Evolutionary conservation across 768 basidiomycete genomes (phyloP).

Genomic region (Boletus vinaceobasis): DNA sequence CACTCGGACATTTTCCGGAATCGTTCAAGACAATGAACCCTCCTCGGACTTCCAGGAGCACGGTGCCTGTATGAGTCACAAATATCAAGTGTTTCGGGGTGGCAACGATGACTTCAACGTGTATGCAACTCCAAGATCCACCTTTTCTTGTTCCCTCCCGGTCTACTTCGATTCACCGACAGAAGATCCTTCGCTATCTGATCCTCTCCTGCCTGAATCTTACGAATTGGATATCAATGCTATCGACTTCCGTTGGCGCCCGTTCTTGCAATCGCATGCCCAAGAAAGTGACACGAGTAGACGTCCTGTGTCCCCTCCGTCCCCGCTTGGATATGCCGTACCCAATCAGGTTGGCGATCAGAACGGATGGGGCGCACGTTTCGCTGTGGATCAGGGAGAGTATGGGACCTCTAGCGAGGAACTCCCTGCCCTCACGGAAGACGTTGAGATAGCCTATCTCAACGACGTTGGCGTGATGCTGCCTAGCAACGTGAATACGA

Average conservation of each 20-base stretch:
- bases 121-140: constrained; percentile 52
- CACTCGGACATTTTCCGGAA: constrained; percentile 2
- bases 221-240: constrained; percentile 38
- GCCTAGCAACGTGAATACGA: constrained; percentile 8
- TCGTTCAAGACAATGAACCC: constrained; percentile 1
- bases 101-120: constrained; percentile 11
- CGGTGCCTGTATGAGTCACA: neutral
- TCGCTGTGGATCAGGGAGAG: constrained; percentile 6
- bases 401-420: constrained; percentile 12
- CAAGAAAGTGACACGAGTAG: constrained; percentile 2
- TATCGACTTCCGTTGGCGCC: constrained; percentile 56
- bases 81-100: neutral
- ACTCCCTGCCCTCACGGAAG: constrained; percentile 4
- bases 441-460: constrained; percentile 8
- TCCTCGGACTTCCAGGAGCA: constrained; percentile 16
- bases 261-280: constrained; percentile 38
- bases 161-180: constrained; percentile 52
- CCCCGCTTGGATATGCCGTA: neutral
- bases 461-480: neutral
- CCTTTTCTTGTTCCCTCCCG: constrained; percentile 27
- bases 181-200: constrained; percentile 44
- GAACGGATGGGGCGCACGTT: constrained; percentile 11
- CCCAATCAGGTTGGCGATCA: constrained; percentile 16
- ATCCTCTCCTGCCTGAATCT: constrained; percentile 34
- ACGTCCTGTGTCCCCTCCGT: neutral